Evolutionary conservation across 2,329 filamentous ascomycete species (phyloP).

Genomic region (Colletotrichum viniferum): DNA sequence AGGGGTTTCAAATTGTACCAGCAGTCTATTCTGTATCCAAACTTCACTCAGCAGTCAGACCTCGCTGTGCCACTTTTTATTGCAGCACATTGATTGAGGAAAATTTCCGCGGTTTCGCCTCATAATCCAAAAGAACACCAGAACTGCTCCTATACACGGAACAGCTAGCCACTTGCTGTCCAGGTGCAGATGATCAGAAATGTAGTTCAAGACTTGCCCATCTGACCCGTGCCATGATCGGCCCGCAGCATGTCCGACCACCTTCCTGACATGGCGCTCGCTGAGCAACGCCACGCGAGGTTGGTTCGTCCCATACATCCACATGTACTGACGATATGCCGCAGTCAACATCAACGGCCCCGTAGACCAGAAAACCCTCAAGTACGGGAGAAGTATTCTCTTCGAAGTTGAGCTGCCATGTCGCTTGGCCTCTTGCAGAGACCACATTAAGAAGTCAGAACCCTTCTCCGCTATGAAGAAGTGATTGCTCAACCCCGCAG

Average conservation of each 20-base stretch:
- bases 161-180: background rate
- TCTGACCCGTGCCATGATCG: conserved; percentile 28
- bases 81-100: background rate
- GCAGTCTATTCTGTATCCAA: background rate
- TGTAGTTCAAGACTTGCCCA: conserved; percentile 23
- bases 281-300: conserved; percentile 15
- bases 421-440: conserved; percentile 25
- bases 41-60: background rate
- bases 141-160: background rate
- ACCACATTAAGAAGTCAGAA: conserved; percentile 24
- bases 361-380: conserved; percentile 29
- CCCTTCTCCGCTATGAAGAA: conserved; percentile 27
- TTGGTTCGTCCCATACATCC: conserved; percentile 1
- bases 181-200: conserved; percentile 18
- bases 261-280: conserved; percentile 2
- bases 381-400: conserved; percentile 25
- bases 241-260: conserved; percentile 25
- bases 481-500: conserved; percentile 26
- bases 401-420: conserved; percentile 15
- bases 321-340: conserved; percentile 22
- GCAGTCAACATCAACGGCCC: conserved; percentile 28
- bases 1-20: background rate
- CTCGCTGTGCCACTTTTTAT: background rate
- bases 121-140: background rate
- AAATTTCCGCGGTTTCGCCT: background rate